These are phyloP conservation scores for Coprinopsis strossmayeri DNA, from an alignment of 768 basidiomycete genomes.

Conservation along the genomic window DNA sequence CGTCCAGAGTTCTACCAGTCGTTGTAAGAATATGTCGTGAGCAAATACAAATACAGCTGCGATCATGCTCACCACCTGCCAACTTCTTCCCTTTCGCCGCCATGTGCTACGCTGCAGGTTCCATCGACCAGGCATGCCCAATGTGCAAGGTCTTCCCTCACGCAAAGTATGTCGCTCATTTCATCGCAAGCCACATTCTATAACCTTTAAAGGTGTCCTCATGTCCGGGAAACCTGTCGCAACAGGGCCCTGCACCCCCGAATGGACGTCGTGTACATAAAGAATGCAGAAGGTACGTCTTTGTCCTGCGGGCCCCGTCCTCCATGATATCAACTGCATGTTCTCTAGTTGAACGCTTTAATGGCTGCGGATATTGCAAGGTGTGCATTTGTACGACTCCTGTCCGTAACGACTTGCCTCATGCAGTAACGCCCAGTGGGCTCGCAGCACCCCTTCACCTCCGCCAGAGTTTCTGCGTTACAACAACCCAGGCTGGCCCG, in stretches of 20 bases:
- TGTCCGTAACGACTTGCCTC: constrained; percentile 19
- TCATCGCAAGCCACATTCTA: constrained; percentile 15
- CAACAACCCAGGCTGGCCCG: constrained; percentile 79
- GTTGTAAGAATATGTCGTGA: neutral
- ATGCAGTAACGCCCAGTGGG: constrained; percentile 48
- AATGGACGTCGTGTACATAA: constrained; percentile 71
- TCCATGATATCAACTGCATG: constrained; percentile 3
- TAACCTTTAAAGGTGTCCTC: constrained; percentile 56
- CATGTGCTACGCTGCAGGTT: constrained; percentile 68
- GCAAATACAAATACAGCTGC: constrained; percentile 6
- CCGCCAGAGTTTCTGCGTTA: constrained; percentile 48
- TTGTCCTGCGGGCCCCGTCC: constrained; percentile 10
- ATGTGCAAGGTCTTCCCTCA: constrained; percentile 83
- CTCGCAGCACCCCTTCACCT: constrained; percentile 47
- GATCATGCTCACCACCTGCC: neutral
- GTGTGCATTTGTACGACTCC: constrained; percentile 26
- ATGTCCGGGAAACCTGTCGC: constrained; percentile 67
- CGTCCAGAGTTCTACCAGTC: neutral
- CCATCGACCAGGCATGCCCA: constrained; percentile 68
- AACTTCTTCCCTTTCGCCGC: constrained; percentile 8
- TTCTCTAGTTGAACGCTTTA: constrained; percentile 64
- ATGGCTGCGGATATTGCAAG: constrained; percentile 89
- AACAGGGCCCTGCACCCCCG: constrained; percentile 71
- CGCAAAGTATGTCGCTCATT: constrained; percentile 38
- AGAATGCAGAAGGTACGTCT: constrained; percentile 77